phyloP scores from a whole-genome alignment of 1,284 basidiomycete genomes.

The Neonothopanus nambi region DNA sequence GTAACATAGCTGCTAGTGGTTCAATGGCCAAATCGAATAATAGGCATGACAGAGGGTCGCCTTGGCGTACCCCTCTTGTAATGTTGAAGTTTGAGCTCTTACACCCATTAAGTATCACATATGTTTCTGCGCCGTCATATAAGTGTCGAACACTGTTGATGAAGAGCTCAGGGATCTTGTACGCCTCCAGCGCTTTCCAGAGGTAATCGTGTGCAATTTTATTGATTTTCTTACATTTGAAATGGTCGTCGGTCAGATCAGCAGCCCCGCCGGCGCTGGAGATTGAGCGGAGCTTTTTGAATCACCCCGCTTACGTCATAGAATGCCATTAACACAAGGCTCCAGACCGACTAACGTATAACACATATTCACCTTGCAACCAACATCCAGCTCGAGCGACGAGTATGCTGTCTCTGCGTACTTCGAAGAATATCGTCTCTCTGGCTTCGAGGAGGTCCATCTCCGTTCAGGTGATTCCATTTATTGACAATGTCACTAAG shows the following conservation, averaged over 20 bases:
- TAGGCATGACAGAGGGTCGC: conserved; percentile 28
- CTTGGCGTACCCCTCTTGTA: conserved; percentile 25
- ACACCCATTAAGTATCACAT: conserved; percentile 34
- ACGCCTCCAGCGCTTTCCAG: conserved; percentile 27
- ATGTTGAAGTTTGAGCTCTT: conserved; percentile 14
- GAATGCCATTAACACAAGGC: too few species aligned
- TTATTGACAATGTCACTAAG: background rate
- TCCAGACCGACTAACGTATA: too few species aligned
- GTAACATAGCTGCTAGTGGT: conserved; percentile 11
- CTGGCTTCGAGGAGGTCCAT: conserved; percentile 44
- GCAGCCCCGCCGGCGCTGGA: too few species aligned
- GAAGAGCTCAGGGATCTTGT: conserved; percentile 28
- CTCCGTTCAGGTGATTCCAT: conserved; percentile 58
- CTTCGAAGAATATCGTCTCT: conserved; percentile 24
- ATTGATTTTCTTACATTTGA: too few species aligned
- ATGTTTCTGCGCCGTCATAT: conserved; percentile 32
- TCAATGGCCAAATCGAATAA: conserved; percentile 29
- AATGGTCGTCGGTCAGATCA: too few species aligned
- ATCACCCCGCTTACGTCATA: conserved; percentile 1
- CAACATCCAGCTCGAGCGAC: conserved; percentile 7
- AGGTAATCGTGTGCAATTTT: conserved; percentile 31
- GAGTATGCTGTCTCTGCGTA: conserved; percentile 20
- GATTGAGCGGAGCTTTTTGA: too few species aligned
- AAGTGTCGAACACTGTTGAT: conserved; percentile 30
- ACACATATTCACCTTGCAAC: background rate